phyloP scores from a whole-genome alignment of 169 alveolate species.

The Theileria equi region DNA sequence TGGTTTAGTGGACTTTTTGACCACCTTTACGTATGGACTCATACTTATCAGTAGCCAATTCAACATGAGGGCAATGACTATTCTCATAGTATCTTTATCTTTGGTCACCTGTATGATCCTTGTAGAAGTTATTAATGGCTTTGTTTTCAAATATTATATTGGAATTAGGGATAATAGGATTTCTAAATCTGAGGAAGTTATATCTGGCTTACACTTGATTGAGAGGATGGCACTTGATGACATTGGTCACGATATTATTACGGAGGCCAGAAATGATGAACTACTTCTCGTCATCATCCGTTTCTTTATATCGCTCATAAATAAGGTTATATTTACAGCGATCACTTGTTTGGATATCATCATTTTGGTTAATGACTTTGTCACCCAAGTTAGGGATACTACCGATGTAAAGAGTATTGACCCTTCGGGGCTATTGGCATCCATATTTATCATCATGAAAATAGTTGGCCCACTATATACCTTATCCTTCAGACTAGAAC shows the following conservation, averaged over 20 bases:
- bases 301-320: conserved; percentile 18
- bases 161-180: conserved; percentile 8
- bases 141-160: conserved; percentile 9
- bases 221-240: conserved; percentile 33
- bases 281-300: conserved; percentile 22
- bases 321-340: conserved; percentile 2
- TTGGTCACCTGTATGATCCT: conserved; percentile 8
- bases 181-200: conserved; percentile 26
- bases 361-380: conserved; percentile 27
- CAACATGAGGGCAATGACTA: not conserved
- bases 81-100: not conserved
- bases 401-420: not conserved
- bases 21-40: conserved; percentile 14
- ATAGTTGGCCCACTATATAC: conserved; percentile 25
- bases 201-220: conserved; percentile 19
- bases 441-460: conserved; percentile 14
- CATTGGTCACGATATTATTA: conserved; percentile 28
- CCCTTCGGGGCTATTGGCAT: conserved; percentile 18
- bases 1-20: conserved; percentile 12
- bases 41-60: conserved; percentile 1
- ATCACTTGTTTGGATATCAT: conserved; percentile 9
- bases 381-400: not conserved
- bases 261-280: conserved; percentile 39
- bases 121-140: conserved; percentile 41
- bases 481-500: conserved; percentile 22